Evolutionary conservation across 768 basidiomycete genomes (phyloP), one percentile per base, ranked within the genome.

Genomic region (Auriscalpium vulgare): DNA sequence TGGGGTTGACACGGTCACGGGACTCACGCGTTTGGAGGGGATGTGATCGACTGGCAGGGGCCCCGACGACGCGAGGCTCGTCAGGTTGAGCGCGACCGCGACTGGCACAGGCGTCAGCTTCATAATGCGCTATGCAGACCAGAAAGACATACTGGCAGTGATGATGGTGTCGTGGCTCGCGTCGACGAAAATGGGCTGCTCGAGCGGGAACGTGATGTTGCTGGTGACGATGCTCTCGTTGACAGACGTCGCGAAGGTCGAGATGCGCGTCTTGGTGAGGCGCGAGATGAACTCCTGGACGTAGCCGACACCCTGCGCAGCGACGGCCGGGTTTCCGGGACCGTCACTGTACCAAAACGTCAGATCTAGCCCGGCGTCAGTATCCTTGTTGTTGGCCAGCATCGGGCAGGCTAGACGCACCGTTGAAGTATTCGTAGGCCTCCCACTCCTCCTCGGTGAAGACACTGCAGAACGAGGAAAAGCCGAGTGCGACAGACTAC

Each of bases 371-470:
- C 5, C 29, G 29, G 29, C 29, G 29, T 29, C 29, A 29, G 29
- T 29, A 29, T 29, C 29, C 29, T 4, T 29, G 29, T 29, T 7
- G 29, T 29, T 29, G 29, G 1, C 5, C 29, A 5, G 29, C 29
- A 17, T 6, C 44, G 14, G 64, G 58, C 57, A 55, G 17, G 17
- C 19, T 11, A 13, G 10, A 59, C 70, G 51, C 36, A 70, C 70
- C 70, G 34, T 53, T 59, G 29, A 69, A 66, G 60, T 81, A 79
- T 52, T 77, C 73, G 57, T 73, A 80, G 1, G 75, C 74, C 59
- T 72, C 71, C 78, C 79, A 81, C 61, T 81, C 79, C 44, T 75
- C 70, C 56, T 76, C 66, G 4, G 78, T 78, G 68, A 81, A 80
- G 10, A 81, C 64, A 9, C 68, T 67, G 59, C 78, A 81, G 69